Evolutionary conservation across 495 filamentous ascomycete genomes (phyloP), one percentile per base, ranked within the genome.

Genomic region (Wilcoxina mikolae): DNA sequence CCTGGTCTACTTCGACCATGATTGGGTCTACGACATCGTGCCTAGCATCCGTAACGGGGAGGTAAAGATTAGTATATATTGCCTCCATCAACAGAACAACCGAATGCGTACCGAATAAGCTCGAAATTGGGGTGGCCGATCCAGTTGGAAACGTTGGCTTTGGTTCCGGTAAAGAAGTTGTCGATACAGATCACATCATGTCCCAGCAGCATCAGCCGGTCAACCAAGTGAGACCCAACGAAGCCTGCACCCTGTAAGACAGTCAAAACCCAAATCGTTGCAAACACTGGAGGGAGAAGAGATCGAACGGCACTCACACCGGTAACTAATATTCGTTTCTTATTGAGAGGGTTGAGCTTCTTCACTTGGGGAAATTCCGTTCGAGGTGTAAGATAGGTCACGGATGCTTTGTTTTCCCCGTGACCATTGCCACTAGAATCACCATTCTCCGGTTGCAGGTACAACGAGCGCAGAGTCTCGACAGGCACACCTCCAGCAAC

Each of bases 21-120:
- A 66, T 58, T 31, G 60, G 64, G 46, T 66, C 59, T 38, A 62
- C 59, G 47, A 66, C 65, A 54, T 67, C 65, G 48, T 67, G 64
- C 27, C 64, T 67, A 4, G 25, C 22, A 22, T 45, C 5, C 7
- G 9, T 17, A 20, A 45, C 12, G 5, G 12, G 42, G 9, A 20
- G 20, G 42, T 20, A 45, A 9, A 23, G 42, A 20, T 9, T 45
- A 20, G 23, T 2, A 50, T 2, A 33, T 26, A 1, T 15, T 18
- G 43, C 11, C 12, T 20, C 22, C 15, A 46, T 20, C 17, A n/a
- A n/a, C 2, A 18, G 43, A 46, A 22, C 24, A 22, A 46, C 3
- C n/a, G 43, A 23, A 25, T 55, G 3, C 63, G 39, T 64, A 67
- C 65, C 60, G 57, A 52, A 64, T 61, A 26, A 67, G 51, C 47